phyloP scores from a whole-genome alignment of 805 yeast genomes.

The Candida manassasensis region DNA sequence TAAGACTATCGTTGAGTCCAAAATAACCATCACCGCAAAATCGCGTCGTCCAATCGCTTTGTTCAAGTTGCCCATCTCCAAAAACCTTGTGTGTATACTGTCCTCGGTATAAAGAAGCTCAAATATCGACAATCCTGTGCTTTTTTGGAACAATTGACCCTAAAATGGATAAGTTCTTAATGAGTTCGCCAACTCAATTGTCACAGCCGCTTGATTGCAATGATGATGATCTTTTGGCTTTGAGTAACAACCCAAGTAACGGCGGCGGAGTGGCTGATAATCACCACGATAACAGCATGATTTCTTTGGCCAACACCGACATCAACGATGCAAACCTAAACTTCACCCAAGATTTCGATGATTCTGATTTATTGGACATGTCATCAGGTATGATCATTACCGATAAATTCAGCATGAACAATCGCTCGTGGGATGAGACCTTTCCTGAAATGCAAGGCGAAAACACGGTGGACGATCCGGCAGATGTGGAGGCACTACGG shows the following conservation, averaged over 20 bases:
- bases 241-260: not conserved
- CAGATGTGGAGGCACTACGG: not conserved
- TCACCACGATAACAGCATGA: conserved; percentile 5
- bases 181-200: conserved; percentile 38
- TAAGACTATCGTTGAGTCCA: too few relatives aligned
- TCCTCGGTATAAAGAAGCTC: too few relatives aligned
- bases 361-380: conserved; percentile 2
- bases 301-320: conserved; percentile 3
- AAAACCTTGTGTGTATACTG: too few relatives aligned
- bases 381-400: not conserved
- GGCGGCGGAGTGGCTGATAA: conserved; percentile 4
- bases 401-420: conserved; percentile 1
- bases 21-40: too few relatives aligned
- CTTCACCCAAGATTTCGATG: conserved; percentile 2
- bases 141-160: too few relatives aligned
- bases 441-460: not conserved
- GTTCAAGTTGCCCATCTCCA: too few relatives aligned
- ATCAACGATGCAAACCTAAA: conserved; percentile 4
- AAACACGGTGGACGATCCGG: not conserved
- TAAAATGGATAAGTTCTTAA: conserved; percentile 38
- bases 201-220: conserved; percentile 25
- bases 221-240: conserved; percentile 1
- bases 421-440: conserved; percentile 3
- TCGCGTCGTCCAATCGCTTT: too few relatives aligned
- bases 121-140: too few relatives aligned